Conservation (phyloP, 208 protist species). For the Jaenimonas drosophilae region DNA sequence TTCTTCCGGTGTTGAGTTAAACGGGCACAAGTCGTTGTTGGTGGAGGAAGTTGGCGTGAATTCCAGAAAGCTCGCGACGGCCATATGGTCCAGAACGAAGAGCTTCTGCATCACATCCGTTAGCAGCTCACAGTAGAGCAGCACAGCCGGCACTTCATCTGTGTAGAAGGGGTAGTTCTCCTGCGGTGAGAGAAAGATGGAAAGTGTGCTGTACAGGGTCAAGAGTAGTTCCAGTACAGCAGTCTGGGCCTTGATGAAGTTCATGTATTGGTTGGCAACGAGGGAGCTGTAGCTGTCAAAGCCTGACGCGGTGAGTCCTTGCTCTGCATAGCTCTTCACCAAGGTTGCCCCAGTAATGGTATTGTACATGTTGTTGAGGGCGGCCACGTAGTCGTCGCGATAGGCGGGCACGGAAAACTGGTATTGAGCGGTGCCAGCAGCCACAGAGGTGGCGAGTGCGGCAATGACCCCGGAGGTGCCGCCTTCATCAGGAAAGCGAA, state of each 20-base stretch:
- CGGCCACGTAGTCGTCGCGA: not conserved
- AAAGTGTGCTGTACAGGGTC: not conserved
- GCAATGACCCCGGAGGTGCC: not conserved
- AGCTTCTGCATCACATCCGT: conserved; percentile 1
- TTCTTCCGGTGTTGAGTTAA: not conserved
- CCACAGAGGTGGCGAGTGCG: not conserved
- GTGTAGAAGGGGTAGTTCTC: conserved; percentile 1
- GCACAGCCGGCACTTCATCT: too few species aligned
- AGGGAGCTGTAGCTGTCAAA: not conserved
- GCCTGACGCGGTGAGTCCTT: too few species aligned
- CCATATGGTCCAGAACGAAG: conserved; percentile 2
- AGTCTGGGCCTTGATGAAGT: not conserved
- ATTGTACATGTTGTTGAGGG: not conserved
- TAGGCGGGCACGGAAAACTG: not conserved
- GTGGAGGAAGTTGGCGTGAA: not conserved
- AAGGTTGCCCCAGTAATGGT: not conserved
- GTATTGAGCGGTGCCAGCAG: not conserved
- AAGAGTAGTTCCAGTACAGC: not conserved
- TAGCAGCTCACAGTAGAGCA: too few species aligned
- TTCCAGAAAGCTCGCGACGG: not conserved
- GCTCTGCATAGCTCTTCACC: too few species aligned
- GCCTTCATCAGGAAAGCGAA: not conserved
- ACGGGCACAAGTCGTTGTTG: not conserved
- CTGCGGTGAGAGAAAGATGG: too few species aligned
- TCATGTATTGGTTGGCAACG: not conserved